Evolutionary conservation across 306 rosid genomes (phyloP).

Genomic region (Pyrus betulifolia): DNA sequence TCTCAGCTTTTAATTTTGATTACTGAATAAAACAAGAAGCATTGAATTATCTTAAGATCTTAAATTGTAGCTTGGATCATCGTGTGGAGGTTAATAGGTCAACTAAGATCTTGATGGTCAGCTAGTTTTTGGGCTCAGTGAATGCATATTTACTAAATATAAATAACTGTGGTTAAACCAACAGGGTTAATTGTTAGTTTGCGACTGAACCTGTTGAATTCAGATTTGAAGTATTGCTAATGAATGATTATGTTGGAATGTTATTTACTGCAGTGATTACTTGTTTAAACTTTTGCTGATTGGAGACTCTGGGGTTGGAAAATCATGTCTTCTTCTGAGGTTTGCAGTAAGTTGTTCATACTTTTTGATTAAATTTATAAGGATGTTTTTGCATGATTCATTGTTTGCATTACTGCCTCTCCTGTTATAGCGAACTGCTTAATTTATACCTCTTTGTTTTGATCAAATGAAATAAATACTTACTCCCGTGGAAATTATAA

Average conservation of each 20-base stretch:
- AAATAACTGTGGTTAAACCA: not conserved
- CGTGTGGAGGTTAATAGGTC: not conserved
- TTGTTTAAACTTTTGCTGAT: constrained; percentile 50
- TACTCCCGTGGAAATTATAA: no score
- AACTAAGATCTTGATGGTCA: not conserved
- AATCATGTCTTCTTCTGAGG: constrained; percentile 49
- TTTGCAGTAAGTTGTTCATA: constrained; percentile 36
- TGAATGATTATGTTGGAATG: not conserved
- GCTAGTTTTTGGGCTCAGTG: not conserved
- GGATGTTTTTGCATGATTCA: not conserved
- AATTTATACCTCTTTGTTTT: not conserved
- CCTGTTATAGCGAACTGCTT: not conserved
- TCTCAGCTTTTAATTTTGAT: not conserved
- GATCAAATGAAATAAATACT: no score
- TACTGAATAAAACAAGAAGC: not conserved
- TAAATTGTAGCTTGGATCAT: not conserved
- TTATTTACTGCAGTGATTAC: constrained; percentile 35
- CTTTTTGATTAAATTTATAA: not conserved
- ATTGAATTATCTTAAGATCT: not conserved
- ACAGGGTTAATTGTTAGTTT: not conserved
- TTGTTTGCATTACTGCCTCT: not conserved
- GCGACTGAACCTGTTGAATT: not conserved
- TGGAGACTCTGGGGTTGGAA: constrained; percentile 54
- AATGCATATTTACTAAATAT: not conserved
- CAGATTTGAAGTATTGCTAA: not conserved